phyloP scores from a whole-genome alignment of 2,329 filamentous ascomycete species.

The Ceratocystis ficicola region DNA sequence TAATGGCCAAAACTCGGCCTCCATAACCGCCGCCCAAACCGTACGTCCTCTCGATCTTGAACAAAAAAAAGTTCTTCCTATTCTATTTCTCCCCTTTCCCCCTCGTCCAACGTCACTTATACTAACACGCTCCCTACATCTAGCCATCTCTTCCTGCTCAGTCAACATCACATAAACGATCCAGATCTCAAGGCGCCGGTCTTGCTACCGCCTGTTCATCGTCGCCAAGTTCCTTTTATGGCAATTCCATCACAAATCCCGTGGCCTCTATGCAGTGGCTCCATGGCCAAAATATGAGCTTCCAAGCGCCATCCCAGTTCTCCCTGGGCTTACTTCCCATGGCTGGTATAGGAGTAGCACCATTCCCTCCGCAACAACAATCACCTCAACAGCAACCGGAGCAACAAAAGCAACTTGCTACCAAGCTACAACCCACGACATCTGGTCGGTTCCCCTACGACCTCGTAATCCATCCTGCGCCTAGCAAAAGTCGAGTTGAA shows the following conservation, averaged over 20 bases:
- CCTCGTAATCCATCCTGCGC: conserved; percentile 21
- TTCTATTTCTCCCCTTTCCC: background rate
- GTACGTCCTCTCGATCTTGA: conserved; percentile 13
- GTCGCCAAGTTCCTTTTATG: conserved; percentile 15
- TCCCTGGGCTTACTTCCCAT: conserved; percentile 17
- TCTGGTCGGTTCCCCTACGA: conserved; percentile 17
- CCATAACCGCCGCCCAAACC: conserved; percentile 13
- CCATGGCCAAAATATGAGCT: conserved; percentile 15
- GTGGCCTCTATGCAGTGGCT: conserved; percentile 18
- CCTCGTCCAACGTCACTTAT: background rate
- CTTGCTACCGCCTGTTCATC: conserved; percentile 14
- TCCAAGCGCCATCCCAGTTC: conserved; percentile 17
- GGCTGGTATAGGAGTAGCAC: conserved; percentile 5
- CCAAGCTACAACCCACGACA: background rate
- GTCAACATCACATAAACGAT: conserved; percentile 20
- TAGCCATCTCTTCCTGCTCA: conserved; percentile 18
- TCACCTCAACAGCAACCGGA: conserved; percentile 12
- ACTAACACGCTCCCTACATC: background rate
- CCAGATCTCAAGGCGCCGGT: conserved; percentile 14
- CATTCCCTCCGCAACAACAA: conserved; percentile 9
- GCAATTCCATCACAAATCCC: conserved; percentile 11
- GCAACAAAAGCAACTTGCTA: conserved; percentile 7
- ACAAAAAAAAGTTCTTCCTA: background rate
- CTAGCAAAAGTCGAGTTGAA: conserved; percentile 53
- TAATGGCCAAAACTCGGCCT: background rate